Base-by-base conservation (phyloP, 2,329 filamentous ascomycete species). In the Fusarium anthophilum region DNA sequence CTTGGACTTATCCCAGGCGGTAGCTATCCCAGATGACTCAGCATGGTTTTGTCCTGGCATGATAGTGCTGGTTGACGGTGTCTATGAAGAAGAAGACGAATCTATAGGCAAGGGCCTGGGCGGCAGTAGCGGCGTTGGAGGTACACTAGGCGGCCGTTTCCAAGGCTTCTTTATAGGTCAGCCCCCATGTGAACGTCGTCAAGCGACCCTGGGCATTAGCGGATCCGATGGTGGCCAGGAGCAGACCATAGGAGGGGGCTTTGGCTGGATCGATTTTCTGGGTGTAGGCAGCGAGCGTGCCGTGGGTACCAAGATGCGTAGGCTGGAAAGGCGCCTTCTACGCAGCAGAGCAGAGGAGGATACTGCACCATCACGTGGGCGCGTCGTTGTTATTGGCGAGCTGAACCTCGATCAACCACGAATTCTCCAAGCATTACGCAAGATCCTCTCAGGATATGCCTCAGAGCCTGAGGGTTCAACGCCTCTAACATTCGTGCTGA, bases 231-330 rank as follows among this genome's bases (percentile, higher is more conserved):
- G 87, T n/a, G 87, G 87, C 17, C 83, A 85, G 26, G 88, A 90
- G 67, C 86, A 90, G 70, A 91, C 89, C 44, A 90, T 93, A 47
- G 92, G 92, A 35, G 93, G 93, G 66, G 94, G 94, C 2, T 98
- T 98, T 79, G 96, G 96, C 48, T 99, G 96, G 95, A 95, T 98
- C 60, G 96, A 98, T 81, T 99, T 98, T 79, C 86, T 98, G 4
- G 96, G 96, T 11, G 90, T 96, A 3, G 96, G 96, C 41, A 97
- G 94, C 78, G 94, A 98, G 81, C 92, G 95, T 51, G 95, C 94
- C 12, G 90, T 92, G 2, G 95, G 96, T 0, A 82, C 89, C 4
- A 92, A 93, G 65, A 98, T 98, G 96, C 91, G 94, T 62, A 91
- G 89, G 67, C 87, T 98, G 2, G 93, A 97, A 79, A 86, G 90